A percentile compares a stretch with the other conserved stretches of the same genome.
These are phyloP conservation scores for Acanthochlamys bracteata DNA, from an alignment of 106 monocot species.

Conservation along the genomic window DNA sequence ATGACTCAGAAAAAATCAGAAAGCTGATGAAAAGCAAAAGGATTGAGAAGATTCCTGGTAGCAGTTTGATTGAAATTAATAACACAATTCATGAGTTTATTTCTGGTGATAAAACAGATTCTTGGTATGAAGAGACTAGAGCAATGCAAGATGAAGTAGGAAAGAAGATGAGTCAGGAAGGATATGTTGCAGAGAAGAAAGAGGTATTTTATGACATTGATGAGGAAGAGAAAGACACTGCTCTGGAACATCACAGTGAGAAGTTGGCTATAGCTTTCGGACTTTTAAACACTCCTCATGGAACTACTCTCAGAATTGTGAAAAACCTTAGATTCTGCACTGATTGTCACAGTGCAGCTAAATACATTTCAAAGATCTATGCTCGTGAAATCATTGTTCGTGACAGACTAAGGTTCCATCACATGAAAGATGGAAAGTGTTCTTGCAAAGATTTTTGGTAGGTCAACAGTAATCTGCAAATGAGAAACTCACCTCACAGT, in stretches of 20 bases:
- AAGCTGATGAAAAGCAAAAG: constrained; percentile 24
- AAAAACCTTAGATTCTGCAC: constrained; percentile 15
- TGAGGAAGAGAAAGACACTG: constrained; percentile 31
- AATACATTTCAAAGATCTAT: too few relatives aligned
- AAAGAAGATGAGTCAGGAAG: constrained; percentile 25
- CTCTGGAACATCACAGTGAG: constrained; percentile 27
- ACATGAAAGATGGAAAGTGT: too few relatives aligned
- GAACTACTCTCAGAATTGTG: constrained; percentile 5
- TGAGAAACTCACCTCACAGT: too few relatives aligned
- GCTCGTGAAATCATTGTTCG: too few relatives aligned
- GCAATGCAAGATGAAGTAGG: constrained; percentile 15
- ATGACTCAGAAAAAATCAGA: constrained; percentile 42
- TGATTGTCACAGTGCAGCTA: constrained; percentile 33
- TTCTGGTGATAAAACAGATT: constrained; percentile 20
- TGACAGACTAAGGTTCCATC: too few relatives aligned
- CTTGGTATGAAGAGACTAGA: constrained; percentile 22
- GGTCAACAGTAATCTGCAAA: too few relatives aligned
- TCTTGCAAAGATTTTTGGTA: too few relatives aligned
- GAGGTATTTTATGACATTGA: too few relatives aligned
- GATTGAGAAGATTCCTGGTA: constrained; percentile 50
- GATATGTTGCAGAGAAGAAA: too few relatives aligned
- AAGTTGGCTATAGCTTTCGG: constrained; percentile 30
- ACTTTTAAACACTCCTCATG: constrained; percentile 3
- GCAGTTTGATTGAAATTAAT: constrained; percentile 50
- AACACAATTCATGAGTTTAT: constrained; percentile 28